Evolutionary conservation across 2,329 filamentous ascomycete genomes (phyloP), one percentile per base, ranked within the genome.

Genomic region (Penicillium digitatum): DNA sequence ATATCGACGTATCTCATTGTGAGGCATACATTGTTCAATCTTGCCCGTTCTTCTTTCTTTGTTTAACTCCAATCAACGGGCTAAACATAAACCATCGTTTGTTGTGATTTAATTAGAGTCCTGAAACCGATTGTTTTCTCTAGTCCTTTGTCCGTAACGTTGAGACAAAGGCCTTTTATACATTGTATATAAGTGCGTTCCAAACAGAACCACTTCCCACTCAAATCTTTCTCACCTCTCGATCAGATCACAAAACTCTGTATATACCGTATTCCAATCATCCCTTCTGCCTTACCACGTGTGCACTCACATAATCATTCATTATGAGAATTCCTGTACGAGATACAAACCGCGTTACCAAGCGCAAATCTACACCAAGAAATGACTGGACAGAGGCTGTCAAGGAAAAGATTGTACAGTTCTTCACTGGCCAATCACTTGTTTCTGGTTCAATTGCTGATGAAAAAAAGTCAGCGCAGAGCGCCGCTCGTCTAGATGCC

Each of bases 401-500:
- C n/a, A 42, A 43, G 10, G 29, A 29, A 34, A 49, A 42, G 3
- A 31, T 53, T 24, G 51, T 53, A 53, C 51, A 31, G 32, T 42
- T 6, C 29, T 7, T 24, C 11, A 31, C 20, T 18, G 8, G 7
- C 3, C 14, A 35, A 5, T 22, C 27, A 26, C 22, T 7, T 7
- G 1, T n/a, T n/a, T 29, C 14, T 10, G 10, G 12, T 9, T 18
- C 18, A n/a, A 31, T 32, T 22, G n/a, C 29, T 53, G 29, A 49
- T 18, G 22, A n/a, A 22, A 2, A n/a, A 12, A 42, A 49, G 44
- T 53, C 51, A 10, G 10, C 22, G 9, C 51, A 49, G 20, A 42
- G 42, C 8, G 37, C n/a, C 5, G 57, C 65, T 20, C 56, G 69
- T 26, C 49, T 61, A 35, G 66, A 69, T 58, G 67, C 66, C 31